Conservation (phyloP, 1,284 basidiomycete genomes). For the Ganoderma resinaceum region DNA sequence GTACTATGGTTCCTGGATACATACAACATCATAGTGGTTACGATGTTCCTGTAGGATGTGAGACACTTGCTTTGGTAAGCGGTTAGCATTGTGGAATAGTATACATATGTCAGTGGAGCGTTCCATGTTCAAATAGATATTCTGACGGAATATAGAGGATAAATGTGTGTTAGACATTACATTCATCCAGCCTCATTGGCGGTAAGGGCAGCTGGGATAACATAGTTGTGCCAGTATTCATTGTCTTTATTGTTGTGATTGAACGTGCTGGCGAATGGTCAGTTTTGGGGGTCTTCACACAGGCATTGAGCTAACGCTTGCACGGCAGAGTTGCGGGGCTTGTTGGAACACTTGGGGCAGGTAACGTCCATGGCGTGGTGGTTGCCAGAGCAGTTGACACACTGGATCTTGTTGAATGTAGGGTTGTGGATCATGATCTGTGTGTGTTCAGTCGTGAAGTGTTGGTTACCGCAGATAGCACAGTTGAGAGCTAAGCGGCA, state of each 20-base stretch:
- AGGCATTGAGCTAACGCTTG: neutral
- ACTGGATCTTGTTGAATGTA: neutral
- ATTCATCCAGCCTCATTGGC: no score
- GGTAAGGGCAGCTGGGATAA: no score
- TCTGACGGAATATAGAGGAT: neutral
- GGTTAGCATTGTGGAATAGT: neutral
- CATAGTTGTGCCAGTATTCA: no score
- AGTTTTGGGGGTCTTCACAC: neutral
- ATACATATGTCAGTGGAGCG: neutral
- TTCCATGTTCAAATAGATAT: neutral
- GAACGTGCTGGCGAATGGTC: no score
- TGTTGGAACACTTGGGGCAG: neutral
- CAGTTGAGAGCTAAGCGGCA: neutral
- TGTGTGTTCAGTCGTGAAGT: neutral
- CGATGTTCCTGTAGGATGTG: neutral
- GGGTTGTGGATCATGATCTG: neutral
- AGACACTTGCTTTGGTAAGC: neutral
- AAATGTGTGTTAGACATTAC: neutral
- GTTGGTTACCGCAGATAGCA: neutral
- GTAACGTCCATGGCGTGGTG: neutral
- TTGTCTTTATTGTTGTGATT: no score
- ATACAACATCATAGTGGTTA: neutral
- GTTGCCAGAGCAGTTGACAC: neutral
- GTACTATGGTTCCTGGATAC: conserved; percentile 5
- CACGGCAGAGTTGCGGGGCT: neutral